Evolutionary conservation across 169 alveolate genomes (phyloP).

Genomic region (Eimeria acervulina): DNA sequence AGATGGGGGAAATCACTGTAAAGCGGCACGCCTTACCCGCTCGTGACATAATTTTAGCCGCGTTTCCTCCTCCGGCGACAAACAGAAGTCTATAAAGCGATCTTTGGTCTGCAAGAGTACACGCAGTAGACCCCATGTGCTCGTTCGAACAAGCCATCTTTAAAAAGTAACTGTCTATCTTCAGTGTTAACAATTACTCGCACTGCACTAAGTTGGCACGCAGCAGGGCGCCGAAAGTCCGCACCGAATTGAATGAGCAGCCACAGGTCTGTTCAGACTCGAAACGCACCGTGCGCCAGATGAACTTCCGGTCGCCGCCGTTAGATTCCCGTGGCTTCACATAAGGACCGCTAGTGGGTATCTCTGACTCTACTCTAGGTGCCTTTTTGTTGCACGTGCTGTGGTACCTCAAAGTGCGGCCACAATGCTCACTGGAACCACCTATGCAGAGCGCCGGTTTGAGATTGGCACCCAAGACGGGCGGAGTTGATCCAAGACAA

Average conservation of each 20-base stretch:
- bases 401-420: background rate
- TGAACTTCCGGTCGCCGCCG: slow-evolving; percentile 12
- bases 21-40: slow-evolving; percentile 34
- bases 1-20: background rate
- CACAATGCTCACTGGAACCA: background rate
- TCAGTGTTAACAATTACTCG: background rate
- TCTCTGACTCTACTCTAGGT: background rate
- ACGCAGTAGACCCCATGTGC: background rate
- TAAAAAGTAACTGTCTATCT: background rate
- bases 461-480: background rate
- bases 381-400: background rate
- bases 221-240: background rate
- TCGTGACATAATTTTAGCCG: slow-evolving; percentile 58
- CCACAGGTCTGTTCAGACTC: background rate
- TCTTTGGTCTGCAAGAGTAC: slow-evolving; percentile 32
- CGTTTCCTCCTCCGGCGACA: slow-evolving; percentile 65
- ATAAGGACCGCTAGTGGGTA: background rate
- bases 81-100: slow-evolving; percentile 65
- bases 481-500: background rate
- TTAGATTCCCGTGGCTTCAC: background rate
- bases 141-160: background rate
- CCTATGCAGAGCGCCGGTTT: background rate
- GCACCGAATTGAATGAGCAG: too few species aligned
- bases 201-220: background rate
- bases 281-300: slow-evolving; percentile 75